Conservation (phyloP, 2,329 filamentous ascomycete species). For the Apiospora rasikravindrae region DNA sequence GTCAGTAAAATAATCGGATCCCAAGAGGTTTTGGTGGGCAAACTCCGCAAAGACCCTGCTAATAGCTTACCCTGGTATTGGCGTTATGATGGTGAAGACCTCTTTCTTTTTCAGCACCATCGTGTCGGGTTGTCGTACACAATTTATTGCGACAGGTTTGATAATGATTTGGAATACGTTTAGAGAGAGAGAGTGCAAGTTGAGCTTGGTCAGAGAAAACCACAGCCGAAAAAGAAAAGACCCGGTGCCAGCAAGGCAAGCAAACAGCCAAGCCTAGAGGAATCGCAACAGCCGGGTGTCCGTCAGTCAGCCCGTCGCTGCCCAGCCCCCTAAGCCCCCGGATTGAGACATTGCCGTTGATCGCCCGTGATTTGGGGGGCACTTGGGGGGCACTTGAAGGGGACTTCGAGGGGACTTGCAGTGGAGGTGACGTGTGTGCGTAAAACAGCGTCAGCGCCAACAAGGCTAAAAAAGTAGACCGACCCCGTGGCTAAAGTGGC, state of each 20-base stretch:
- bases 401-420: background rate
- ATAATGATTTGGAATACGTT: background rate
- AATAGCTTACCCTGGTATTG: slow-evolving; percentile 57
- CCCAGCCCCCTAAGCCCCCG: slow-evolving; percentile 8
- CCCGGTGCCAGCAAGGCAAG: background rate
- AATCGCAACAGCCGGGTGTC: background rate
- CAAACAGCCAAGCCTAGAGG: background rate
- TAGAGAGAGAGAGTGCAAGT: too few relatives aligned
- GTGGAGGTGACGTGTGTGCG: slow-evolving; percentile 1
- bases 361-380: background rate
- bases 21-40: background rate
- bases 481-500: slow-evolving; percentile 4
- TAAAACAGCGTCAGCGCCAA: slow-evolving; percentile 3
- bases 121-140: slow-evolving; percentile 3
- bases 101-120: slow-evolving; percentile 67
- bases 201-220: background rate
- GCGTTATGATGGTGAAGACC: slow-evolving; percentile 71
- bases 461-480: background rate
- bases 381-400: background rate
- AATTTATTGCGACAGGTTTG: background rate
- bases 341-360: slow-evolving; percentile 14
- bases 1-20: background rate
- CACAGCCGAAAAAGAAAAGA: background rate
- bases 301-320: background rate
- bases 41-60: background rate